These are phyloP conservation scores for Botrytis porri DNA, from an alignment of 2,329 filamentous ascomycete genomes.

Conservation along the genomic window DNA sequence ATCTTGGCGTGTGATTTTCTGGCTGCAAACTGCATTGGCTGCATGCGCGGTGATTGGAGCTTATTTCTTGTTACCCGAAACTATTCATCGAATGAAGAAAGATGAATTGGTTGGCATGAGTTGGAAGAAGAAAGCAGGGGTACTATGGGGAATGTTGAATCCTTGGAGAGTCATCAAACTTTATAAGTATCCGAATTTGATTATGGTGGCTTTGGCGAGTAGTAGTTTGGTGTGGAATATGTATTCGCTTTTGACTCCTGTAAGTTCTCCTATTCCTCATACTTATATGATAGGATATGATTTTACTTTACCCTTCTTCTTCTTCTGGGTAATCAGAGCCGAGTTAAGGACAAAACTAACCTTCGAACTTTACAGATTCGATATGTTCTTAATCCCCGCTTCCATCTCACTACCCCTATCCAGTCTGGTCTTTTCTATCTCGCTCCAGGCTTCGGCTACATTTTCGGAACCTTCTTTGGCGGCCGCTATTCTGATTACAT, in stretches of 20 bases:
- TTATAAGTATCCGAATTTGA: constrained; percentile 66
- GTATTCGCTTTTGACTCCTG: constrained; percentile 62
- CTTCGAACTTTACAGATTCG: constrained; percentile 47
- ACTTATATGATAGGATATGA: neutral
- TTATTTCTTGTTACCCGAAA: constrained; percentile 68
- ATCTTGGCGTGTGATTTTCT: constrained; percentile 74
- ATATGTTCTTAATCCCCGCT: constrained; percentile 72
- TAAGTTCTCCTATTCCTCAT: neutral
- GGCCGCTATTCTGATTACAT: constrained; percentile 67
- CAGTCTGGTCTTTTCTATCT: constrained; percentile 72
- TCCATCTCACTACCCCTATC: constrained; percentile 63
- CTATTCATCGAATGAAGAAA: constrained; percentile 62
- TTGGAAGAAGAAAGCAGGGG: constrained; percentile 47
- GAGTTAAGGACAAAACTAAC: neutral
- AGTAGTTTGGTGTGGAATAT: constrained; percentile 72
- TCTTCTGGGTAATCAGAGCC: no score
- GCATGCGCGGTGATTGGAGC: constrained; percentile 57
- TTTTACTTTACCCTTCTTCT: neutral
- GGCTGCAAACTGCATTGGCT: constrained; percentile 68
- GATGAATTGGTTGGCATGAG: constrained; percentile 58
- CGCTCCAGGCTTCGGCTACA: constrained; percentile 67
- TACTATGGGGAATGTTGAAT: constrained; percentile 62
- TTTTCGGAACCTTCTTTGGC: constrained; percentile 68
- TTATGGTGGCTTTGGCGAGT: constrained; percentile 59
- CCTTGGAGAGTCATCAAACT: constrained; percentile 62